phyloP scores from a whole-genome alignment of 1,139 yeast genomes.

The Sugiyamaella novakii region DNA sequence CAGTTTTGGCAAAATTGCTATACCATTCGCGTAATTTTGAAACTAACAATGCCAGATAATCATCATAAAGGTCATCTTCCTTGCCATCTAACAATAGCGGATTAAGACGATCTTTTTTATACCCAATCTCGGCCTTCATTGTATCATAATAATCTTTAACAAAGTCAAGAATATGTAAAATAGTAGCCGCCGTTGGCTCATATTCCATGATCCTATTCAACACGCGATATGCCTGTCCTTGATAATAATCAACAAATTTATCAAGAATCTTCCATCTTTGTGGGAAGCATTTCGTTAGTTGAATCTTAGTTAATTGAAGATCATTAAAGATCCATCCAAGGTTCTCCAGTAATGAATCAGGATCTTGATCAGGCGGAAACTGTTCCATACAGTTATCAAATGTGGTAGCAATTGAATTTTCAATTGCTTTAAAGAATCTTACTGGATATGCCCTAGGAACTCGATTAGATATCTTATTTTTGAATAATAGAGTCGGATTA shows the following conservation, averaged over 20 bases:
- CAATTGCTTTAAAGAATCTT: conserved; percentile 63
- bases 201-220: conserved; percentile 63
- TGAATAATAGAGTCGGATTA: conserved; percentile 9
- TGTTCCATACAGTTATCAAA: conserved; percentile 67
- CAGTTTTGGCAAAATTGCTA: conserved; percentile 62
- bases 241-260: conserved; percentile 67
- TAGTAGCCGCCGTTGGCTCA: conserved; percentile 58
- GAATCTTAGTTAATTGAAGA: conserved; percentile 61
- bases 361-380: conserved; percentile 49
- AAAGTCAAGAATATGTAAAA: conserved; percentile 61
- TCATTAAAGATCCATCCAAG: conserved; percentile 87
- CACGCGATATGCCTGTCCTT: conserved; percentile 62
- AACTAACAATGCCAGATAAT: conserved; percentile 69
- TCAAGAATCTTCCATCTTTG: conserved; percentile 75
- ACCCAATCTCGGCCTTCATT: conserved; percentile 47
- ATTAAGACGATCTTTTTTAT: conserved; percentile 44
- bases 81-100: conserved; percentile 60
- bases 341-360: conserved; percentile 64
- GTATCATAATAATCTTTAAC: conserved; percentile 66
- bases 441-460: conserved; percentile 63
- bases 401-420: conserved; percentile 62
- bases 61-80: conserved; percentile 64
- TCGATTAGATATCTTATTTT: conserved; percentile 26
- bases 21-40: conserved; percentile 84
- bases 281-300: conserved; percentile 61